Evolutionary conservation across 2,329 filamentous ascomycete species (phyloP).

Genomic region (Canariomyces notabilis): DNA sequence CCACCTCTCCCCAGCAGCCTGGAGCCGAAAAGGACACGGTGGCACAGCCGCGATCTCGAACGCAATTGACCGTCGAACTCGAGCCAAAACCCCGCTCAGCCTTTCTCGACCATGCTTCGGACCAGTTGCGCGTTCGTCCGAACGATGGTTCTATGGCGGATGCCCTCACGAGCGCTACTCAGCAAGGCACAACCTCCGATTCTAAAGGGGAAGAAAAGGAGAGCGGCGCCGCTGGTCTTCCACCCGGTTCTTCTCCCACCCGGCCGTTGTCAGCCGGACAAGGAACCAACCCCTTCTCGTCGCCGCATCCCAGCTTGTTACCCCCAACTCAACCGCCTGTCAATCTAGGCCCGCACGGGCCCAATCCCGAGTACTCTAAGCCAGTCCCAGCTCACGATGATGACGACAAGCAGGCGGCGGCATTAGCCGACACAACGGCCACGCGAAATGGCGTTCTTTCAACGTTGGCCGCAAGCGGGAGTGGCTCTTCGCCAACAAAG

Average conservation of each 20-base stretch:
- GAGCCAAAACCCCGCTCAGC: slow-evolving; percentile 21
- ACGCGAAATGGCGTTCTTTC: slow-evolving; percentile 18
- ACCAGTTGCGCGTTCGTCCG: background rate
- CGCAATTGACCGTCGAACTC: slow-evolving; percentile 24
- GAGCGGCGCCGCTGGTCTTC: background rate
- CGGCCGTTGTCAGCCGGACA: slow-evolving; percentile 29
- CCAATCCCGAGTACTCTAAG: slow-evolving; percentile 36
- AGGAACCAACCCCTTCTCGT: slow-evolving; percentile 38
- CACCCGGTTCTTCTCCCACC: background rate
- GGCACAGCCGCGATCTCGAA: background rate
- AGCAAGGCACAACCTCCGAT: background rate
- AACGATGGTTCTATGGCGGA: background rate
- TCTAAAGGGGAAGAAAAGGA: background rate
- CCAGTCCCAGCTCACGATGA: slow-evolving; percentile 27
- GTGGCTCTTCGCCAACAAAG: slow-evolving; percentile 28
- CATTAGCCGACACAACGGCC: slow-evolving; percentile 15
- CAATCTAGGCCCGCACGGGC: slow-evolving; percentile 32
- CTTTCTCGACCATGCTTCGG: background rate
- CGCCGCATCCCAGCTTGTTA: slow-evolving; percentile 38
- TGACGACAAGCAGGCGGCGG: slow-evolving; percentile 23
- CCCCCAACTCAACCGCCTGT: slow-evolving; percentile 34
- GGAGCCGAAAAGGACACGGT: slow-evolving; percentile 1
- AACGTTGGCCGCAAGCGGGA: slow-evolving; percentile 22
- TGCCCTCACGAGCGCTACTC: background rate
- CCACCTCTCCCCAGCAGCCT: slow-evolving; percentile 21